These are phyloP conservation scores for Dioszegia hungarica DNA, from an alignment of 768 basidiomycete species.

Conservation along the genomic window DNA sequence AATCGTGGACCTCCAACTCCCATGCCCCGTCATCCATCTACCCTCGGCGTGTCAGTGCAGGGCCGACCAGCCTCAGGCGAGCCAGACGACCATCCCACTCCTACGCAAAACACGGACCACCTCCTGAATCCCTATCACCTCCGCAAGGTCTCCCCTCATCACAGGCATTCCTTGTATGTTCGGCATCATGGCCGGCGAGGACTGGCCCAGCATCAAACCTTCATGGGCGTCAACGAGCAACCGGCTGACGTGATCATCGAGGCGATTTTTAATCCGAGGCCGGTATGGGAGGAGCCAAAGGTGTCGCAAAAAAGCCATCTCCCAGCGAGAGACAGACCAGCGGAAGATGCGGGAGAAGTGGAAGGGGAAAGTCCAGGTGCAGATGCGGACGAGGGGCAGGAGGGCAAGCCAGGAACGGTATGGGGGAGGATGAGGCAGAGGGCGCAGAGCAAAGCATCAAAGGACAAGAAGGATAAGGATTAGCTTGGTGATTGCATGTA, in stretches of 20 bases:
- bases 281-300: conserved; percentile 23
- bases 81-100: conserved; percentile 15
- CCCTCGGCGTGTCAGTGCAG: too few relatives aligned
- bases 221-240: conserved; percentile 11
- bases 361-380: neutral
- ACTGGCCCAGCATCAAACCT: neutral
- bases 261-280: conserved; percentile 36
- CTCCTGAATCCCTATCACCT: too few relatives aligned
- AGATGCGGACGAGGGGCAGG: neutral
- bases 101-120: neutral
- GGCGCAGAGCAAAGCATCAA: neutral
- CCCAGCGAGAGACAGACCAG: too few relatives aligned
- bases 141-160: conserved; percentile 17
- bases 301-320: too few relatives aligned
- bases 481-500: neutral
- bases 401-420: neutral
- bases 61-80: too few relatives aligned
- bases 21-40: neutral
- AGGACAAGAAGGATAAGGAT: neutral
- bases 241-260: conserved; percentile 34
- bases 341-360: neutral
- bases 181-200: neutral
- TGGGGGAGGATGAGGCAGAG: conserved; percentile 1
- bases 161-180: too few relatives aligned
- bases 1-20: neutral